Evolutionary conservation across 1,284 basidiomycete species (phyloP).

Genomic region (Hemileia vastatrix): DNA sequence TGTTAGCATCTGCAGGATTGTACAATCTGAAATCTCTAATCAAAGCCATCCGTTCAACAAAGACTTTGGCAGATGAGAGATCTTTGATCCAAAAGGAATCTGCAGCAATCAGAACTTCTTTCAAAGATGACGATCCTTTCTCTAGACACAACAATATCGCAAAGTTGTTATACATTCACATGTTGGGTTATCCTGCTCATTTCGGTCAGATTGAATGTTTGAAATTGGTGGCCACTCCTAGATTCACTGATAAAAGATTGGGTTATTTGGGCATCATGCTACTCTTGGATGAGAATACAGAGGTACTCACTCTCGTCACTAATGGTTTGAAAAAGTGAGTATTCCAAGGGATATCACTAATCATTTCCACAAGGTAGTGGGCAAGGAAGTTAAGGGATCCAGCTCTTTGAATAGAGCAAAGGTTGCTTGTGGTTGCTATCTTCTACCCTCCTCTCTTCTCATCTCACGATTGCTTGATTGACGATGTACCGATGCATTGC

Average conservation of each 20-base stretch:
- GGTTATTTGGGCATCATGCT: constrained; percentile 45
- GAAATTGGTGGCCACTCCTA: constrained; percentile 43
- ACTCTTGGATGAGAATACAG: constrained; percentile 42
- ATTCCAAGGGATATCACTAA: too few relatives aligned
- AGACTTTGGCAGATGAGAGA: constrained; percentile 43
- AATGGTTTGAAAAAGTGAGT: constrained; percentile 43
- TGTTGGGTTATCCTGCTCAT: constrained; percentile 44
- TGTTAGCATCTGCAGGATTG: constrained; percentile 41
- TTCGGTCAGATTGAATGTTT: constrained; percentile 45
- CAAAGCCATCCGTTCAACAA: constrained; percentile 43
- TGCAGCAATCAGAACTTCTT: constrained; percentile 41
- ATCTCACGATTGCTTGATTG: too few relatives aligned
- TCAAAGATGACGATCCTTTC: constrained; percentile 44
- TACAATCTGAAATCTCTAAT: constrained; percentile 43
- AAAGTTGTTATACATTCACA: constrained; percentile 44
- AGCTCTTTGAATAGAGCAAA: neutral
- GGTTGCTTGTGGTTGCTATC: too few relatives aligned
- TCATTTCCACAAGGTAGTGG: neutral
- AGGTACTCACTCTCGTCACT: constrained; percentile 42
- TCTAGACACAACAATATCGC: constrained; percentile 42
- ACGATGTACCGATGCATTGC: too few relatives aligned
- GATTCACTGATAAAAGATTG: constrained; percentile 43
- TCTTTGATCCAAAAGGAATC: constrained; percentile 43
- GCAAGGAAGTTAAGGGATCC: neutral
- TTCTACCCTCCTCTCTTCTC: too few relatives aligned